Conservation (phyloP, 2,329 filamentous ascomycete genomes). For the Neonectria coccinea region DNA sequence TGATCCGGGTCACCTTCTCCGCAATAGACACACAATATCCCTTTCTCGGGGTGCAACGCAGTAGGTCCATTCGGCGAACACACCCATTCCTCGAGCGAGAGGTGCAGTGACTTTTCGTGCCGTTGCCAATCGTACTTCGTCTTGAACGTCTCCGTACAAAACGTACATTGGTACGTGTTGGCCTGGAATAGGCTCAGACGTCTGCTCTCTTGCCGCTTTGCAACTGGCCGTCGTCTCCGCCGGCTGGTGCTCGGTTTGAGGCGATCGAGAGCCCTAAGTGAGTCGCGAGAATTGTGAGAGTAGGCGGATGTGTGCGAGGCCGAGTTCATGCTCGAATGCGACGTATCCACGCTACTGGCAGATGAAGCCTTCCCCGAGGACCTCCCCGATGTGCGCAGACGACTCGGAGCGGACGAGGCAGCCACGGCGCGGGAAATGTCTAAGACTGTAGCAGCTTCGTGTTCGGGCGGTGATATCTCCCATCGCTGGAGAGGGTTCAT, state of each 20-base stretch:
- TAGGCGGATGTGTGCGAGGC: constrained; percentile 50
- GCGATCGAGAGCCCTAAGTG: constrained; percentile 49
- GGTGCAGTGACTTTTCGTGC: constrained; percentile 62
- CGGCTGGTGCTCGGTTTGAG: not conserved
- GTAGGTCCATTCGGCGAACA: constrained; percentile 53
- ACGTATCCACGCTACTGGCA: constrained; percentile 65
- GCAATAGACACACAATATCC: constrained; percentile 56
- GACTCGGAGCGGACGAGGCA: constrained; percentile 45
- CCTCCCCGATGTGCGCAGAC: constrained; percentile 57
- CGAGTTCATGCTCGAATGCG: constrained; percentile 64
- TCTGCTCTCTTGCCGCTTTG: constrained; percentile 4
- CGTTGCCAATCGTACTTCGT: constrained; percentile 61
- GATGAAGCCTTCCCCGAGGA: constrained; percentile 60
- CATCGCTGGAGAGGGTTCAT: constrained; percentile 49
- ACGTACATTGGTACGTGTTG: constrained; percentile 55
- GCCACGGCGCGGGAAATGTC: constrained; percentile 47
- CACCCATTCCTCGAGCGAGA: constrained; percentile 60
- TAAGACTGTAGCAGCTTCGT: constrained; percentile 47
- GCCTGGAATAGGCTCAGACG: not conserved
- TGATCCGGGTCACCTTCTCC: constrained; percentile 46
- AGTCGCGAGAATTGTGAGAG: constrained; percentile 58
- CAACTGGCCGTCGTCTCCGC: constrained; percentile 10
- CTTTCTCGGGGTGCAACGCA: constrained; percentile 56
- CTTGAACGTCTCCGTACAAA: constrained; percentile 60
- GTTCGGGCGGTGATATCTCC: constrained; percentile 48